Conservation (phyloP, 1,139 yeast genomes). For the Meyerozyma athensensis region DNA sequence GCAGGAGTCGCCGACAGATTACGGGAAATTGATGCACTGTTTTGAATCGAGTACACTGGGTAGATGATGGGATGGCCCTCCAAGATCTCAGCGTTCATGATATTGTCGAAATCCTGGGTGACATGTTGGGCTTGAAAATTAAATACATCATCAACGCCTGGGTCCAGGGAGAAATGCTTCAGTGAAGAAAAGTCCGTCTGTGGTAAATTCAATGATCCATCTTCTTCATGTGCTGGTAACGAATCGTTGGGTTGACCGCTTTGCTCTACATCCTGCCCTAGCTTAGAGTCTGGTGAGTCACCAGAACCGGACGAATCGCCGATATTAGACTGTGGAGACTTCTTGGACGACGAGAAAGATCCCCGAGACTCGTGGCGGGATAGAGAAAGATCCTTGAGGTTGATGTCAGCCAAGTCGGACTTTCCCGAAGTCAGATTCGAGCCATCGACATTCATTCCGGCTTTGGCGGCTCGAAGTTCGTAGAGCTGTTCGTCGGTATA, state of each 20-base stretch:
- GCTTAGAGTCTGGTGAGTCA: background rate
- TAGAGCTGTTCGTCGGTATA: slow-evolving; percentile 31
- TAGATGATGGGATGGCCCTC: slow-evolving; percentile 29
- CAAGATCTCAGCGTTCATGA: slow-evolving; percentile 17
- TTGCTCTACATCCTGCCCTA: background rate
- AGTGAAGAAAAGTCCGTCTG: background rate
- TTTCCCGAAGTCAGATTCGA: background rate
- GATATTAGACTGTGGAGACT: background rate
- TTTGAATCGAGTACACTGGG: slow-evolving; percentile 32
- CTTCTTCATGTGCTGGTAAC: background rate
- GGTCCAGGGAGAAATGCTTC: background rate
- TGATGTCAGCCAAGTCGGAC: background rate
- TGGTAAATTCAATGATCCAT: background rate
- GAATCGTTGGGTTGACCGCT: background rate
- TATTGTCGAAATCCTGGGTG: slow-evolving; percentile 12
- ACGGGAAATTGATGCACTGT: slow-evolving; percentile 4
- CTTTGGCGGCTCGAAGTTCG: slow-evolving; percentile 22
- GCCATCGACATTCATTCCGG: slow-evolving; percentile 6
- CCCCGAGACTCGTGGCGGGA: slow-evolving; percentile 1
- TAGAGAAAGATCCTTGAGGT: slow-evolving; percentile 1
- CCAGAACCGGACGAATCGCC: background rate
- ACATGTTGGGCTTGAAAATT: slow-evolving; percentile 12
- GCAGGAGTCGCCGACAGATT: slow-evolving; percentile 4
- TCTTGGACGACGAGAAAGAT: background rate
- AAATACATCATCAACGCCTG: slow-evolving; percentile 16